A percentile compares a stretch with the other conserved stretches of the same genome.
phyloP scores from a whole-genome alignment of 352 stramenopile species.

The Stramenopiles sp. region DNA sequence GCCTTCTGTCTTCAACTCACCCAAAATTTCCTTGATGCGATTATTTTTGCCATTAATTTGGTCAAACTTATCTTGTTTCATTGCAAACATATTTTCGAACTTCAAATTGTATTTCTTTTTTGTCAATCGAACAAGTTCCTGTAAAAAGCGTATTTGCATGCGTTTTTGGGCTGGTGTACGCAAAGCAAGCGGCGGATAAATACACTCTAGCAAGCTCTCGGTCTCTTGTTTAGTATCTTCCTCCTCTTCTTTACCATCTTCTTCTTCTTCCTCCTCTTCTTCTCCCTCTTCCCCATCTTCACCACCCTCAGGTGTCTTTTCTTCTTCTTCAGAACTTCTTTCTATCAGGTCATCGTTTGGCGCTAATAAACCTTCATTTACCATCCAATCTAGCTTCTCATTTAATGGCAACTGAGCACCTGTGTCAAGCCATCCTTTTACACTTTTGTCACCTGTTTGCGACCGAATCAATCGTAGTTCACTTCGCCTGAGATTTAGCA shows the following conservation, averaged over 20 bases:
- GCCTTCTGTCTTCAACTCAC: slow-evolving; percentile 32
- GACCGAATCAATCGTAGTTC: slow-evolving; percentile 23
- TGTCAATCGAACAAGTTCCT: slow-evolving; percentile 41
- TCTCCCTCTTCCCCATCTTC: slow-evolving; percentile 23
- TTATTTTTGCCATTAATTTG: slow-evolving; percentile 63
- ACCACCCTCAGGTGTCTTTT: neutral
- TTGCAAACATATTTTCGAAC: slow-evolving; percentile 42
- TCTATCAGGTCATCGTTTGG: slow-evolving; percentile 17
- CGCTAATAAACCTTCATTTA: slow-evolving; percentile 24
- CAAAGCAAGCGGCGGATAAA: slow-evolving; percentile 62
- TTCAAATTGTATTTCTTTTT: slow-evolving; percentile 52
- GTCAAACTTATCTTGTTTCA: slow-evolving; percentile 55
- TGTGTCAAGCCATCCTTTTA: too few relatives aligned
- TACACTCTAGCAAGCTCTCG: slow-evolving; percentile 36
- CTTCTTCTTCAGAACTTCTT: neutral
- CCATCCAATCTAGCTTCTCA: slow-evolving; percentile 25
- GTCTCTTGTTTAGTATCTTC: slow-evolving; percentile 25
- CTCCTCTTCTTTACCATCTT: slow-evolving; percentile 11
- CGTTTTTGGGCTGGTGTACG: slow-evolving; percentile 52
- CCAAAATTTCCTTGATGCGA: slow-evolving; percentile 57
- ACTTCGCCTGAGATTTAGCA: slow-evolving; percentile 22
- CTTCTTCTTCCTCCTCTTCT: slow-evolving; percentile 19
- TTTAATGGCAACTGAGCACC: too few relatives aligned
- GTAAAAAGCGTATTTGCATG: slow-evolving; percentile 56
- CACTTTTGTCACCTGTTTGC: neutral